Evolutionary conservation across 1,284 basidiomycete genomes (phyloP).

Genomic region (Tilletia setariae): DNA sequence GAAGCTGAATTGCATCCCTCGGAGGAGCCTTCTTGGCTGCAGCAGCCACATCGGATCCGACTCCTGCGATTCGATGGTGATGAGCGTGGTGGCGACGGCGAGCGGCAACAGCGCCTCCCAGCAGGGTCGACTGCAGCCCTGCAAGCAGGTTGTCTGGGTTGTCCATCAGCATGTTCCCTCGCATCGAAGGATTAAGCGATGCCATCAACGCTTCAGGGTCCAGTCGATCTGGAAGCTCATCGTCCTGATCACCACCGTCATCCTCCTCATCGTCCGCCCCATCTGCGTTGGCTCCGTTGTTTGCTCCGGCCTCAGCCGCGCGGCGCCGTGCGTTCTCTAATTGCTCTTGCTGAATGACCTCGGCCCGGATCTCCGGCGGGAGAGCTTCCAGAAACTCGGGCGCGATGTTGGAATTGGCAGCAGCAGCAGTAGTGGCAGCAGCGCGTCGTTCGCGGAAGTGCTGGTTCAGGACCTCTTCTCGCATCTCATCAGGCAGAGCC

Average conservation of each 20-base stretch:
- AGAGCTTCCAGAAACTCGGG: conserved; percentile 92
- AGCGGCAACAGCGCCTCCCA: neutral
- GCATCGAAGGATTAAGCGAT: conserved; percentile 6
- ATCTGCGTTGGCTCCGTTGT: conserved; percentile 48
- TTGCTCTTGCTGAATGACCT: conserved; percentile 91
- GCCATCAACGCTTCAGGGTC: neutral
- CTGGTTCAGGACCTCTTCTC: conserved; percentile 96
- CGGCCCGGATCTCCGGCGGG: conserved; percentile 90
- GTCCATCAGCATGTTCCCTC: neutral
- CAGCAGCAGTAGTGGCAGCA: conserved; percentile 60
- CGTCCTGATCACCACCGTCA: conserved; percentile 12
- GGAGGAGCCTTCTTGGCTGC: conserved; percentile 45
- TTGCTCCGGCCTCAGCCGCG: conserved; percentile 49
- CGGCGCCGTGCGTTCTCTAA: conserved; percentile 71
- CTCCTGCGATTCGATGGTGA: conserved; percentile 5
- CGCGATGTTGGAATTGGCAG: conserved; percentile 77
- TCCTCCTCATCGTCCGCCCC: conserved; percentile 14
- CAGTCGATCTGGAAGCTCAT: neutral
- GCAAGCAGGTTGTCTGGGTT: conserved; percentile 1
- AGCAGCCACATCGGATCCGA: neutral
- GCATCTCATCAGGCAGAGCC: conserved; percentile 96
- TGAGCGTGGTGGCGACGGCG: neutral
- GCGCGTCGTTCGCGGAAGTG: conserved; percentile 79
- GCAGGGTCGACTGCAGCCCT: neutral
- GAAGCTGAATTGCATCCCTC: conserved; percentile 83